phyloP scores from a whole-genome alignment of 1,284 basidiomycete genomes.

The Cryptococcus deneoformans region DNA sequence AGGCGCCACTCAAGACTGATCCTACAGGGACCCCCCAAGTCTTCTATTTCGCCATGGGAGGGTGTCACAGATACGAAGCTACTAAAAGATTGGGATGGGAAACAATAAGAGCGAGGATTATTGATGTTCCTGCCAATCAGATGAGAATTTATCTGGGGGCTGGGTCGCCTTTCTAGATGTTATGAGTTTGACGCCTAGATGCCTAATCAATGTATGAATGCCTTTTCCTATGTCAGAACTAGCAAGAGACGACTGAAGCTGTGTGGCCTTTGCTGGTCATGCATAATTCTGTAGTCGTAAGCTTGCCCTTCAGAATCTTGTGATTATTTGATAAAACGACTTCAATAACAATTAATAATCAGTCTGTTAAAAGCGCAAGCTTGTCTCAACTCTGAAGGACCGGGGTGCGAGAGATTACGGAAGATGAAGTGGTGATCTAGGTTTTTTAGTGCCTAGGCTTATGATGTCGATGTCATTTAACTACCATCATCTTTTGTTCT shows the following conservation, averaged over 20 bases:
- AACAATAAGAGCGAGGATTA: conserved; percentile 47
- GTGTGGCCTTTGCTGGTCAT: too few relatives aligned
- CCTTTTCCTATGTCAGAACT: background rate
- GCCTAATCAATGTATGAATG: background rate
- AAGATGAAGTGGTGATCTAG: too few relatives aligned
- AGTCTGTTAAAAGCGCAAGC: too few relatives aligned
- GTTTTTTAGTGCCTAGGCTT: too few relatives aligned
- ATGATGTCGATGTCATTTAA: too few relatives aligned
- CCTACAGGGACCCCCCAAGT: conserved; percentile 26
- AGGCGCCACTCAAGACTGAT: conserved; percentile 33
- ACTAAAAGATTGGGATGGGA: conserved; percentile 44
- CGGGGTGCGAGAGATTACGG: too few relatives aligned
- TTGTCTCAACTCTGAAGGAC: too few relatives aligned
- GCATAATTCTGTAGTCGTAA: too few relatives aligned
- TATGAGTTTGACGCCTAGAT: background rate
- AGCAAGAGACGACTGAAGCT: background rate
- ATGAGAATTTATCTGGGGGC: conserved; percentile 49
- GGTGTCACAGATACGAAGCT: conserved; percentile 52
- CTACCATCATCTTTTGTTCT: too few relatives aligned
- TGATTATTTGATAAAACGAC: too few relatives aligned
- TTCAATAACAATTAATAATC: too few relatives aligned
- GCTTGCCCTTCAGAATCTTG: too few relatives aligned
- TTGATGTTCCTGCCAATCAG: conserved; percentile 46
- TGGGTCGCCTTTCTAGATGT: conserved; percentile 41
- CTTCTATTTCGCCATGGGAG: conserved; percentile 51